Evolutionary conservation across 2,329 filamentous ascomycete species (phyloP).

Genomic region (Phyllosticta citribraziliensis): DNA sequence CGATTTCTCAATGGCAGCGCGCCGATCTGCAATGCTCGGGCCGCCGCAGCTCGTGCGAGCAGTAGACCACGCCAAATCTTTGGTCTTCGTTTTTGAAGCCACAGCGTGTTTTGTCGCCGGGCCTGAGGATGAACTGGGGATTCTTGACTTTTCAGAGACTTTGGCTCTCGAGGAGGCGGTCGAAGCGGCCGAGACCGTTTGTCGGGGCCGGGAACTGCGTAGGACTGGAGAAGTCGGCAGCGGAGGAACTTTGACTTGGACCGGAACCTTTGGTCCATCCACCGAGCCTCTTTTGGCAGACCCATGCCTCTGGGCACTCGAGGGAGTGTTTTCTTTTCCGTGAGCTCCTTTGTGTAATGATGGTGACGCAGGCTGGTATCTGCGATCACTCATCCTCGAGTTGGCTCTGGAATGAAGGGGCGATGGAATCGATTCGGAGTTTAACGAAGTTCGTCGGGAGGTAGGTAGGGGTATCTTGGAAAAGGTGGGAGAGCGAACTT

Average conservation of each 20-base stretch:
- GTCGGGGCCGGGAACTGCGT: slow-evolving; percentile 14
- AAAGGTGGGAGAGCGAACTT: background rate
- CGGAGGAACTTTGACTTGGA: slow-evolving; percentile 12
- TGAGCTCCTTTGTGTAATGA: slow-evolving; percentile 12
- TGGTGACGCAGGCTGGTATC: slow-evolving; percentile 20
- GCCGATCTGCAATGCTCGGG: slow-evolving; percentile 7
- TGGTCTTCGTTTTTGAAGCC: background rate
- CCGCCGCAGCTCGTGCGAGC: background rate
- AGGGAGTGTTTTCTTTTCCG: slow-evolving; percentile 14
- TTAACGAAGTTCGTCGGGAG: slow-evolving; percentile 19
- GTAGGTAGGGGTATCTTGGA: slow-evolving; percentile 8
- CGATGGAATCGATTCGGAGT: slow-evolving; percentile 27
- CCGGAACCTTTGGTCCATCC: slow-evolving; percentile 5
- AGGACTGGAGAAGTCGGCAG: slow-evolving; percentile 15
- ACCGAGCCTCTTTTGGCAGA: background rate
- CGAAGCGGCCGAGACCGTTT: slow-evolving; percentile 13
- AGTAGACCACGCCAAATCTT: slow-evolving; percentile 1
- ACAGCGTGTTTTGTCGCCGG: slow-evolving; percentile 20
- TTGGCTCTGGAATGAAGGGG: slow-evolving; percentile 23
- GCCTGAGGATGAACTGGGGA: slow-evolving; percentile 12
- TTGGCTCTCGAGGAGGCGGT: slow-evolving; percentile 13
- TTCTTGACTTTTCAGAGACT: background rate
- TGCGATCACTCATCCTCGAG: slow-evolving; percentile 10
- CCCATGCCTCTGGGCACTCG: slow-evolving; percentile 22
- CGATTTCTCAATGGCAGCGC: slow-evolving; percentile 7